A percentile compares a stretch with the other conserved stretches of the same genome.
phyloP scores from a whole-genome alignment of 202 grass and related monocot genomes.

The Setaria viridis region DNA sequence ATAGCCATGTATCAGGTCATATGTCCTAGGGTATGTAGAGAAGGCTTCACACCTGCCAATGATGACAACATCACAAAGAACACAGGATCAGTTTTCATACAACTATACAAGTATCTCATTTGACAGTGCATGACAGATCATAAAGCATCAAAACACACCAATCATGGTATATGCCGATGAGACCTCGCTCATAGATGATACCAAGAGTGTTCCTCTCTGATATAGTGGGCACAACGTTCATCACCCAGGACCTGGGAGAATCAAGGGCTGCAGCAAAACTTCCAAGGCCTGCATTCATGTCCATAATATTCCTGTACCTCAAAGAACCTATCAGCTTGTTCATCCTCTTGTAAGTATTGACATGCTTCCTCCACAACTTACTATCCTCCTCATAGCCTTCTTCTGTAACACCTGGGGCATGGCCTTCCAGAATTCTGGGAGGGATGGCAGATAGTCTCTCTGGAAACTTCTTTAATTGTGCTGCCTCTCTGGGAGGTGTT shows the following conservation, averaged over 20 bases:
- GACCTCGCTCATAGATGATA: constrained; percentile 88
- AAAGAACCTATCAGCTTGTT: constrained; percentile 75
- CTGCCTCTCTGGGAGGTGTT: constrained; percentile 44
- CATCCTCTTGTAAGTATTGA: constrained; percentile 75
- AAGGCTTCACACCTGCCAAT: constrained; percentile 83
- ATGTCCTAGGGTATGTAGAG: constrained; percentile 92
- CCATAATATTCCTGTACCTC: constrained; percentile 91
- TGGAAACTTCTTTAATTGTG: constrained; percentile 72
- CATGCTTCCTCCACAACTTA: constrained; percentile 79
- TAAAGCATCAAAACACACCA: constrained; percentile 59
- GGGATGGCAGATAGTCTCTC: constrained; percentile 68
- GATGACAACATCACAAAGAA: constrained; percentile 26
- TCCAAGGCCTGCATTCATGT: constrained; percentile 95
- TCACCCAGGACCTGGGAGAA: constrained; percentile 76
- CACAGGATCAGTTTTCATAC: constrained; percentile 31
- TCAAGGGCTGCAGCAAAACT: constrained; percentile 80
- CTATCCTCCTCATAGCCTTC: constrained; percentile 70
- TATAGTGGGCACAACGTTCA: constrained; percentile 84
- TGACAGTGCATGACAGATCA: constrained; percentile 31
- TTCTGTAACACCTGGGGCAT: constrained; percentile 59
- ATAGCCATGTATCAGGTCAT: constrained; percentile 89
- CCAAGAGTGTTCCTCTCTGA: constrained; percentile 70
- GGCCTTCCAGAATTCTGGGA: constrained; percentile 67
- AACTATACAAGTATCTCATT: constrained; percentile 24
- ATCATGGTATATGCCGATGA: constrained; percentile 96